These are phyloP conservation scores for Stephania japonica DNA, from an alignment of 164 flowering plant genomes.

Conservation along the genomic window DNA sequence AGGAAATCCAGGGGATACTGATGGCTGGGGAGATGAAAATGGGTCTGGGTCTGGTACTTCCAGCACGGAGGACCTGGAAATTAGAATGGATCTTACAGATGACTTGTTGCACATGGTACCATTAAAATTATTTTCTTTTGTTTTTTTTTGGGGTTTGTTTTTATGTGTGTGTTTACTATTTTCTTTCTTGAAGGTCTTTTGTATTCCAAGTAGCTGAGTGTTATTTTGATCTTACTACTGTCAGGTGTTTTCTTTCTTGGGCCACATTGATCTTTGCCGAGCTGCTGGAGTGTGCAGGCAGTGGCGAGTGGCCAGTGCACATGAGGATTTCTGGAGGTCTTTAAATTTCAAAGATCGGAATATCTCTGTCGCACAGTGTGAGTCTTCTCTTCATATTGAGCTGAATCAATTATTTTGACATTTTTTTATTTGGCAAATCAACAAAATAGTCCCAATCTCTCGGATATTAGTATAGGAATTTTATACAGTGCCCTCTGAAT, in stretches of 20 bases:
- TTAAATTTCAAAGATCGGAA: conserved; percentile 72
- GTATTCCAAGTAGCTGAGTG: too few species aligned
- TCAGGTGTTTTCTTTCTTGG: conserved; percentile 94
- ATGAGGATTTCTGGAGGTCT: conserved; percentile 94
- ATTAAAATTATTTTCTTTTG: neutral
- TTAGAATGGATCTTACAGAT: conserved; percentile 89
- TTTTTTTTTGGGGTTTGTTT: neutral
- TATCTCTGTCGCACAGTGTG: conserved; percentile 66
- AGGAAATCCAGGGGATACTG: conserved; percentile 25
- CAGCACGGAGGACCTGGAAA: conserved; percentile 44
- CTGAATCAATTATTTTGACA: neutral
- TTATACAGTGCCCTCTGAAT: neutral
- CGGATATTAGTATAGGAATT: neutral
- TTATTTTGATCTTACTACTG: too few species aligned
- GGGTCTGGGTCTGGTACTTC: conserved; percentile 25
- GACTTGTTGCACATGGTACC: conserved; percentile 92
- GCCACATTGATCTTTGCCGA: conserved; percentile 64
- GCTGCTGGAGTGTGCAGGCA: conserved; percentile 92
- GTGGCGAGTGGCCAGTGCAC: conserved; percentile 90
- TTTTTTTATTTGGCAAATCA: neutral
- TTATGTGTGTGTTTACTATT: too few species aligned
- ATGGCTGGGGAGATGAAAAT: conserved; percentile 24
- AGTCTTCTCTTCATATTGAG: conserved; percentile 21
- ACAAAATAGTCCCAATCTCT: neutral
- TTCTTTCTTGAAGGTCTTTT: too few species aligned